Percentiles rank a stretch among this genome's conserved stretches.
These are phyloP conservation scores for Stereum hirsutum DNA, from an alignment of 1,284 basidiomycete genomes.

Conservation along the genomic window DNA sequence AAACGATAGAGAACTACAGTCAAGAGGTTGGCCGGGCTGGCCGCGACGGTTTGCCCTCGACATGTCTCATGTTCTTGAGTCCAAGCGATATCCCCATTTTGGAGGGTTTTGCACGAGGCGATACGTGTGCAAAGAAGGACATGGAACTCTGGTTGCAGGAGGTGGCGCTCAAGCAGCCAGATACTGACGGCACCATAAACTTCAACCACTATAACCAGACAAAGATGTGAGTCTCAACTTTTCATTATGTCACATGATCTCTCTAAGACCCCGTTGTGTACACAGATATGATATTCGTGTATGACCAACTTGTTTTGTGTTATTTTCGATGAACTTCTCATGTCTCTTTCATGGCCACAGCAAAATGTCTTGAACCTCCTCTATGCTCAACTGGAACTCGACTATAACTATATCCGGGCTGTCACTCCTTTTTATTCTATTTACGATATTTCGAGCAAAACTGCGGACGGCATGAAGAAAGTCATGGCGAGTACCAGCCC, in stretches of 20 bases:
- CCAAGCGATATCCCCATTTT: conserved; percentile 30
- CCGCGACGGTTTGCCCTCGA: conserved; percentile 54
- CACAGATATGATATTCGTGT: conserved; percentile 31
- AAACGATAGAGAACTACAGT: conserved; percentile 57
- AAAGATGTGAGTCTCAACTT: conserved; percentile 22
- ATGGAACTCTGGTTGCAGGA: conserved; percentile 33
- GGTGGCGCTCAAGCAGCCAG: conserved; percentile 26
- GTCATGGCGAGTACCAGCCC: conserved; percentile 23
- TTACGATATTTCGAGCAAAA: conserved; percentile 28
- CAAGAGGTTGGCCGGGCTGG: conserved; percentile 76
- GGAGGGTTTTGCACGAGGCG: conserved; percentile 37
- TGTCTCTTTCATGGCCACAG: conserved; percentile 17
- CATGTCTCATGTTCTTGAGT: conserved; percentile 46
- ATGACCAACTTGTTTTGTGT: no score
- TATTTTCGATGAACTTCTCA: background rate
- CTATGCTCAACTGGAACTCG: conserved; percentile 42
- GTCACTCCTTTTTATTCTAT: conserved; percentile 35
- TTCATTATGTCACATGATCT: background rate
- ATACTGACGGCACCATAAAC: conserved; percentile 27
- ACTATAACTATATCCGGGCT: conserved; percentile 33
- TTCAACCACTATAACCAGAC: conserved; percentile 36
- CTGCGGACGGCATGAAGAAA: conserved; percentile 18
- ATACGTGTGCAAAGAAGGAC: conserved; percentile 31
- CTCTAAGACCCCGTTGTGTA: background rate
- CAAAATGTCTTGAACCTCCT: conserved; percentile 33